Evolutionary conservation across 2,329 filamentous ascomycete genomes (phyloP), one percentile per base, ranked within the genome.

Genomic region (Calonectria multiphialidica): DNA sequence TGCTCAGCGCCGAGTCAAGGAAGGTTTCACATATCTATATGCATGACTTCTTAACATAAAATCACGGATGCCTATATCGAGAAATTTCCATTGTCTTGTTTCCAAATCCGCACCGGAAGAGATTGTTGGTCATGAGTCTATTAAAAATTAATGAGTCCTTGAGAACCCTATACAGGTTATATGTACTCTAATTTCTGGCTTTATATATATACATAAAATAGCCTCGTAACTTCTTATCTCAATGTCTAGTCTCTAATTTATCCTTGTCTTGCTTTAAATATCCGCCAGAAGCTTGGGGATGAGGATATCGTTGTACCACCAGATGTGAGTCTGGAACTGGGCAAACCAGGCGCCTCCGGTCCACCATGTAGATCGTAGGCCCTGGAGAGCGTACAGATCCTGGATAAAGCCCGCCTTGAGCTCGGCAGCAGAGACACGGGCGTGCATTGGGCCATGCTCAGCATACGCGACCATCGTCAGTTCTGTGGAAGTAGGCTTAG

Each of bases 301-400:
- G 28, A 78, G 73, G 16, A 77, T 70, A 59, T 82, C 77, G 57
- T 83, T 82, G 69, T 80, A 83, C 71, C 81, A 79, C 82, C 82
- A 83, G 9, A 83, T 67, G n/a, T 80, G 73, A 15, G 80, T 81
- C 62, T 80, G 78, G 72, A 82, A 83, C 18, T 77, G 75, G 0
- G 77, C 78, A 16, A 80, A 79, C 66, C 80, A 86, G 5, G 85
- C 82, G 16, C 82, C 82, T 1, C 87, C 86, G 0, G 85, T 87
- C 73, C 83, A 88, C 76, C 80, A 88, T 0, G 86, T 88, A n/a
- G 82, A 83, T 21, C 80, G 77, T 18, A 82, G 72, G 0, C 87
- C 87, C 76, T 88, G 87, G 33, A 88, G 76, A 2, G 76, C 82
- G 74, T 85, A 82, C 61, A 87, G 77, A 47, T 82, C 74, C 44